Percentiles rank a stretch among this genome's conserved stretches.
phyloP scores from a whole-genome alignment of 164 flowering plant species.

The Taxillus chinensis region DNA sequence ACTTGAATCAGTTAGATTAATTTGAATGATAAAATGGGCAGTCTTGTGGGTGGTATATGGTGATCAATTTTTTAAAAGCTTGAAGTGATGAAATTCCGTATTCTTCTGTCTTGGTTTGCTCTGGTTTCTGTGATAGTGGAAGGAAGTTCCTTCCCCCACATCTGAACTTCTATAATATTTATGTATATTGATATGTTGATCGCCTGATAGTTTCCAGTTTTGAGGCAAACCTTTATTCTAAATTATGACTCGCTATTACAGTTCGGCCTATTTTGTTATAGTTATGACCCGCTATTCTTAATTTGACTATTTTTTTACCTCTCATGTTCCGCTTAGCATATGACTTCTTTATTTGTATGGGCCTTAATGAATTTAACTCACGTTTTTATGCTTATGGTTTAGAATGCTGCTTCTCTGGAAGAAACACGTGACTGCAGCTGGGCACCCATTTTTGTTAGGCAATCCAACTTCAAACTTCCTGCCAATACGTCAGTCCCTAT shows the following conservation, averaged over 20 bases:
- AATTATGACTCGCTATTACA: too few relatives aligned
- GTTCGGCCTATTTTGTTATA: too few relatives aligned
- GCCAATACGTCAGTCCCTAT: constrained; percentile 65
- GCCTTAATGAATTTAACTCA: background rate
- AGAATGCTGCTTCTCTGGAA: constrained; percentile 67
- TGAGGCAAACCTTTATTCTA: too few relatives aligned
- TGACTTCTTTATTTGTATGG: background rate
- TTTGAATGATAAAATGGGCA: background rate
- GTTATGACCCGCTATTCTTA: too few relatives aligned
- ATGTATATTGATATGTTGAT: too few relatives aligned
- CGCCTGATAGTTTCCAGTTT: too few relatives aligned
- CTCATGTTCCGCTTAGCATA: too few relatives aligned
- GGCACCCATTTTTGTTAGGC: constrained; percentile 86
- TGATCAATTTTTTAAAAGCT: background rate
- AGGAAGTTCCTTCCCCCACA: background rate
- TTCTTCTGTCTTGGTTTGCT: background rate
- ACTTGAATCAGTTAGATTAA: background rate
- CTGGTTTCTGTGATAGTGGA: background rate
- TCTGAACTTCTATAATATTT: background rate
- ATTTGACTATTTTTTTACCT: too few relatives aligned
- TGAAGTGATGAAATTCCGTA: background rate
- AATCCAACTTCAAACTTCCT: constrained; percentile 90
- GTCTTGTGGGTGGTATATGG: background rate
- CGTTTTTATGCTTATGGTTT: constrained; percentile 9
- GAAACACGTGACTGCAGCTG: constrained; percentile 64